These are phyloP conservation scores for Thielaviopsis populi DNA, from an alignment of 2,329 filamentous ascomycete genomes.

Conservation along the genomic window DNA sequence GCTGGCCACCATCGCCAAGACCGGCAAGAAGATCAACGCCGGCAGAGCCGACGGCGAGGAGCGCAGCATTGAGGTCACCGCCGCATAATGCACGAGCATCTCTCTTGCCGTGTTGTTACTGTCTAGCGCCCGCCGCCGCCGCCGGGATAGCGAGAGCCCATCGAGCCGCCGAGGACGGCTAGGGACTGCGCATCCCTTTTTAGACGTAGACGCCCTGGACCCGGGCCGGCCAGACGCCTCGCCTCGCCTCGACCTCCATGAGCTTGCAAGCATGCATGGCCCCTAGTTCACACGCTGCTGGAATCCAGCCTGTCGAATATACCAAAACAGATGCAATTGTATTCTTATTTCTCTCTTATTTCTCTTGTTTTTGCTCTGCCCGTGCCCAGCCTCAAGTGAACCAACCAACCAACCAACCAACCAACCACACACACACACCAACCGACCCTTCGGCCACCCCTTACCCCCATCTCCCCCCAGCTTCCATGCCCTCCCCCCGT, in stretches of 20 bases:
- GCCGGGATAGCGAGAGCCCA: too few species aligned
- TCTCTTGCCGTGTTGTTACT: too few species aligned
- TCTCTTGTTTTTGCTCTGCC: not conserved
- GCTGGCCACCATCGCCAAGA: constrained; percentile 82
- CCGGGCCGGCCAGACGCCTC: not conserved
- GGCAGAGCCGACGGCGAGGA: constrained; percentile 54
- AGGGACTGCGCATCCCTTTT: not conserved
- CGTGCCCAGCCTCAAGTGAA: too few species aligned
- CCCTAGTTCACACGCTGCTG: not conserved
- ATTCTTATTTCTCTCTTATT: not conserved
- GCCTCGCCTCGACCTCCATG: too few species aligned
- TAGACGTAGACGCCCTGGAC: not conserved
- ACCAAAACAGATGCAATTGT: not conserved
- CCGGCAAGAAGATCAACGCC: constrained; percentile 77
- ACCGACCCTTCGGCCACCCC: too few species aligned
- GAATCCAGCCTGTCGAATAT: not conserved
- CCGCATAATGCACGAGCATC: constrained; percentile 20
- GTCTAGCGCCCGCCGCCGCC: too few species aligned
- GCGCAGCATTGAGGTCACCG: constrained; percentile 35
- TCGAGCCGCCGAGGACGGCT: too few species aligned
- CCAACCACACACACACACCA: too few species aligned
- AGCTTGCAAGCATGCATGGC: too few species aligned
- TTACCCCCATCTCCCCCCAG: not conserved
- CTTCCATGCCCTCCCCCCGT: not conserved
- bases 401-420: too few species aligned